Evolutionary conservation across 2,329 filamentous ascomycete species (phyloP).

Genomic region (Aspergillus quadricinctus): DNA sequence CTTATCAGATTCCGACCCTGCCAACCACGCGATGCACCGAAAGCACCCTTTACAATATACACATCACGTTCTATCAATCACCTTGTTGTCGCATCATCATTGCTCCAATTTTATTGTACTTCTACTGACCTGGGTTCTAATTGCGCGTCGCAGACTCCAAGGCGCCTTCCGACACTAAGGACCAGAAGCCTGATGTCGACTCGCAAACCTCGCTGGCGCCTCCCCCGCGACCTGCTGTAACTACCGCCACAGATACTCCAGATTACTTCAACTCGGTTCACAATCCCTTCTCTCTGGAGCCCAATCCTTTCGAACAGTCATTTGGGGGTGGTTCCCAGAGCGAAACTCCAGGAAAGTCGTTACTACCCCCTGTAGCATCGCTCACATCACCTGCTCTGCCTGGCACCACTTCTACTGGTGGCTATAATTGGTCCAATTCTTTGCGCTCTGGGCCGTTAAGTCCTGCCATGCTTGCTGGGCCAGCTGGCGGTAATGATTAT

Average conservation of each 20-base stretch:
- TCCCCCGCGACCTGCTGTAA: conserved; percentile 57
- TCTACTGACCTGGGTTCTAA: conserved; percentile 19
- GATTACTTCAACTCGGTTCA: conserved; percentile 66
- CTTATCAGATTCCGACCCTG: conserved; percentile 14
- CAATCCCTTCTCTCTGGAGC: conserved; percentile 60
- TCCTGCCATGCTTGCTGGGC: conserved; percentile 94
- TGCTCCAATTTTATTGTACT: conserved; percentile 2
- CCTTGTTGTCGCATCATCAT: conserved; percentile 2
- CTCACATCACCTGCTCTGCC: conserved; percentile 86
- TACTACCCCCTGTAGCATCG: conserved; percentile 83
- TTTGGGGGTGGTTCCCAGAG: conserved; percentile 56
- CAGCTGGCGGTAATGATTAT: conserved; percentile 69
- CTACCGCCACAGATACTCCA: conserved; percentile 53
- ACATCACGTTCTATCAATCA: conserved; percentile 14
- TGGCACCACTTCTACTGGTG: conserved; percentile 64
- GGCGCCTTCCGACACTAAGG: conserved; percentile 29
- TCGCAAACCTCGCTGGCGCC: conserved; percentile 63
- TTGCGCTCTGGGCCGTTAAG: conserved; percentile 89
- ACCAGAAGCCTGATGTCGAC: conserved; percentile 49
- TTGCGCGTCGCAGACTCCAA: conserved; percentile 24
- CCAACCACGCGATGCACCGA: conserved; percentile 14
- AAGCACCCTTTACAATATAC: conserved; percentile 13
- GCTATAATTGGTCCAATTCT: conserved; percentile 78
- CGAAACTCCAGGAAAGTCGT: conserved; percentile 76
- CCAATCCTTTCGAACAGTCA: conserved; percentile 95